Conservation (phyloP, 208 protist species). For the Leptomonas seymouri region DNA sequence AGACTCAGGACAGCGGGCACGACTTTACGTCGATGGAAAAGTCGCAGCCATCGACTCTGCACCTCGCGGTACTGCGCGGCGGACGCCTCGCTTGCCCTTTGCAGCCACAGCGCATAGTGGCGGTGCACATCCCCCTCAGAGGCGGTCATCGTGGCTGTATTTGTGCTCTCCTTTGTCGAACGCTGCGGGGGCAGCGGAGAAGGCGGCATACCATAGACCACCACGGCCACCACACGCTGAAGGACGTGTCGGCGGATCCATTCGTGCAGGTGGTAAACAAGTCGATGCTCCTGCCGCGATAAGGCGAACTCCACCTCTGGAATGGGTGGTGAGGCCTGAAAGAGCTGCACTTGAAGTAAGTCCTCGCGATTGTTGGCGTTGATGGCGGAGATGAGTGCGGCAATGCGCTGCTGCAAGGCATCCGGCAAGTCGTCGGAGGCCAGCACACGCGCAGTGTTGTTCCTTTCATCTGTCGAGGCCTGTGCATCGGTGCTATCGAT, state of each 20-base stretch:
- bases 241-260: conserved; percentile 56
- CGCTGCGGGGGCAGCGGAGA: background rate
- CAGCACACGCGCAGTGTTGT: too few relatives aligned
- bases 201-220: conserved; percentile 50
- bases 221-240: conserved; percentile 49
- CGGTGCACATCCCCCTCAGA: background rate
- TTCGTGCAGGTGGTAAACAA: conserved; percentile 44
- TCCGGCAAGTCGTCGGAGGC: conserved; percentile 15
- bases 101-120: conserved; percentile 8
- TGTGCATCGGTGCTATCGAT: background rate
- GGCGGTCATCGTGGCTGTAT: background rate
- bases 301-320: conserved; percentile 78
- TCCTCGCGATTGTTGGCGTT: conserved; percentile 47
- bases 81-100: conserved; percentile 12
- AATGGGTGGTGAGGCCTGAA: conserved; percentile 66
- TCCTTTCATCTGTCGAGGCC: too few relatives aligned
- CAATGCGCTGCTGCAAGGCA: conserved; percentile 43
- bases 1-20: conserved; percentile 60
- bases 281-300: conserved; percentile 46
- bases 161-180: background rate
- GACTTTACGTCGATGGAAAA: conserved; percentile 63
- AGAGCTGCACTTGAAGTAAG: conserved; percentile 55
- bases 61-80: conserved; percentile 43
- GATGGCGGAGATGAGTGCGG: conserved; percentile 47
- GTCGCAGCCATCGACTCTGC: conserved; percentile 58